Percentiles rank a stretch among this genome's conserved stretches.
Evolutionary conservation across 75 land plant genomes (phyloP).

Genomic region (Selaginella tamariscina): DNA sequence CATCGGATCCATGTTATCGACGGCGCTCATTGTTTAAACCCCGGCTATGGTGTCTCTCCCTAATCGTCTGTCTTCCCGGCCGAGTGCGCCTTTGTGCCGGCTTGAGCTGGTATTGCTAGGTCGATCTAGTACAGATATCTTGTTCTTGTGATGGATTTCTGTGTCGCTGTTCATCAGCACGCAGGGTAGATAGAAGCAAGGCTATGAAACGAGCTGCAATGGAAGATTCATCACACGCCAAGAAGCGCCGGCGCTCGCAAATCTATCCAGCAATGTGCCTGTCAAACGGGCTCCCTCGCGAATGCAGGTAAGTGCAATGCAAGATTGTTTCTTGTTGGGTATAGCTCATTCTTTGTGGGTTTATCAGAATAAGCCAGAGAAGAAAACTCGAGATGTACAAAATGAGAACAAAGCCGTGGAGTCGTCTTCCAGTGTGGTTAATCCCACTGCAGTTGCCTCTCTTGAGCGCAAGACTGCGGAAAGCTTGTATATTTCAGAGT

Average conservation of each 20-base stretch:
- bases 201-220: slow-evolving; percentile 5
- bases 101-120: not conserved
- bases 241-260: slow-evolving; percentile 46
- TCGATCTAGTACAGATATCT: not conserved
- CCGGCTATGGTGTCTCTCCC: not conserved
- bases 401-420: not conserved
- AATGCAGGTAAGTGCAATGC: not conserved
- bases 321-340: not conserved
- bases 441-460: slow-evolving; percentile 27
- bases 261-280: slow-evolving; percentile 30
- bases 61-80: not conserved
- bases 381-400: not conserved
- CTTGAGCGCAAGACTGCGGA: slow-evolving; percentile 44
- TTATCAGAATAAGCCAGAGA: not conserved
- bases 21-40: too few relatives aligned
- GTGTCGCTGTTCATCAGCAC: not conserved
- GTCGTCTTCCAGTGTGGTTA: not conserved
- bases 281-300: not conserved
- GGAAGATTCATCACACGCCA: slow-evolving; percentile 21
- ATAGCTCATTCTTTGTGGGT: not conserved
- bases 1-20: not conserved
- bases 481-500: slow-evolving; percentile 49
- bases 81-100: too few relatives aligned
- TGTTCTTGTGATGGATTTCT: not conserved
- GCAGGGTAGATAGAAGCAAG: not conserved